Conservation (phyloP, 1,139 yeast species). For the Suhomyces atakaporum region DNA sequence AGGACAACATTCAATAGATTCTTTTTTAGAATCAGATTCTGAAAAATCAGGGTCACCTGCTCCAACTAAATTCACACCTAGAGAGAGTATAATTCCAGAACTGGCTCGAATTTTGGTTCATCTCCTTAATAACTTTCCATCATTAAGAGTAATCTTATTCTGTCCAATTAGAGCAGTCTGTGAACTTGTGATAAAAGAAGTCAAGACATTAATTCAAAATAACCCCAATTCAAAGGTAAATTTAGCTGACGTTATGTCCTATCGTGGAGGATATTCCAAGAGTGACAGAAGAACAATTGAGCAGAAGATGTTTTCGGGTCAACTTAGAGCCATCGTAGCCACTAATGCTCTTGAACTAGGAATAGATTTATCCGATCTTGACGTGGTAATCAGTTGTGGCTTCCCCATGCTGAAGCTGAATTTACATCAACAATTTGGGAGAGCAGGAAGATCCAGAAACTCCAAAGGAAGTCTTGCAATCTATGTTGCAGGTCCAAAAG, state of each 20-base stretch:
- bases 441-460: slow-evolving; percentile 86
- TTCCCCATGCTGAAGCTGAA: slow-evolving; percentile 86
- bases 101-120: slow-evolving; percentile 73
- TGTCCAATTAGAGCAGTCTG: slow-evolving; percentile 86
- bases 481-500: slow-evolving; percentile 80
- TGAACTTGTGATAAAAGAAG: slow-evolving; percentile 83
- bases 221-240: slow-evolving; percentile 42
- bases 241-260: slow-evolving; percentile 73
- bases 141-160: slow-evolving; percentile 75
- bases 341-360: slow-evolving; percentile 96
- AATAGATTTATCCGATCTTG: slow-evolving; percentile 88
- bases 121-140: slow-evolving; percentile 55
- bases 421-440: slow-evolving; percentile 92
- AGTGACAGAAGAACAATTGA: slow-evolving; percentile 85
- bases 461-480: slow-evolving; percentile 68
- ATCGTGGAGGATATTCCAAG: slow-evolving; percentile 92
- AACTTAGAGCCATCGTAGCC: slow-evolving; percentile 81
- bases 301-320: slow-evolving; percentile 84
- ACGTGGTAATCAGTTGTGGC: slow-evolving; percentile 89
- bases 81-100: slow-evolving; percentile 73
- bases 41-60: neutral
- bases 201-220: slow-evolving; percentile 42
- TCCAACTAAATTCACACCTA: slow-evolving; percentile 32
- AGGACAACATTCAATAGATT: slow-evolving; percentile 32
- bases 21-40: neutral